Conservation (phyloP, 129 eudicot genomes). For the Arctium minus region DNA sequence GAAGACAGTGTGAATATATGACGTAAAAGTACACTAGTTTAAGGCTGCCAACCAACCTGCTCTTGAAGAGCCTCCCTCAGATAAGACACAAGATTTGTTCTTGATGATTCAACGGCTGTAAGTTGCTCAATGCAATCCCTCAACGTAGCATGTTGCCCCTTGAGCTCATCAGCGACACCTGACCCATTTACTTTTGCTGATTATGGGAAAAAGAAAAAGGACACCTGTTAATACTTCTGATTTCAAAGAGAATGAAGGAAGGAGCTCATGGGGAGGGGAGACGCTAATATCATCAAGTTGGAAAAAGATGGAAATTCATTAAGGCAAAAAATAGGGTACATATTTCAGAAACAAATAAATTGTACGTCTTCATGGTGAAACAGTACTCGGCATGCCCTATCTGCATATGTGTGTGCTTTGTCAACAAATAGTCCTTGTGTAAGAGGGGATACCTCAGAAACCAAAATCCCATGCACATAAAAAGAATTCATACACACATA, state of each 20-base stretch:
- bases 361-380: no score
- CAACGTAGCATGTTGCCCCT: slow-evolving; percentile 68
- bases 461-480: no score
- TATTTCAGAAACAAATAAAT: no score
- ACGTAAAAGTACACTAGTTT: not conserved
- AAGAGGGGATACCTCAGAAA: no score
- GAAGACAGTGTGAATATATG: not conserved
- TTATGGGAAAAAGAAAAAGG: slow-evolving; percentile 1
- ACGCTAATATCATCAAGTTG: not conserved
- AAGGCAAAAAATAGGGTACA: no score
- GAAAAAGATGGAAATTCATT: not conserved
- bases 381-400: no score
- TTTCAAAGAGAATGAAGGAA: not conserved
- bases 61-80: slow-evolving; percentile 80
- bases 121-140: slow-evolving; percentile 79
- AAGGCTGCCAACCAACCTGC: slow-evolving; percentile 54
- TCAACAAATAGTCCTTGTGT: no score
- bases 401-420: no score
- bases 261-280: not conserved
- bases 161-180: slow-evolving; percentile 60
- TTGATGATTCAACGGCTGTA: slow-evolving; percentile 60
- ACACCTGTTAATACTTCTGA: not conserved
- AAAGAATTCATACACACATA: no score
- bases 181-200: slow-evolving; percentile 42
- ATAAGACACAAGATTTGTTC: slow-evolving; percentile 69